Percentiles rank a stretch among this genome's conserved stretches.
These are phyloP conservation scores for Aquilaria sinensis DNA, from an alignment of 345 rosid species.

Conservation along the genomic window DNA sequence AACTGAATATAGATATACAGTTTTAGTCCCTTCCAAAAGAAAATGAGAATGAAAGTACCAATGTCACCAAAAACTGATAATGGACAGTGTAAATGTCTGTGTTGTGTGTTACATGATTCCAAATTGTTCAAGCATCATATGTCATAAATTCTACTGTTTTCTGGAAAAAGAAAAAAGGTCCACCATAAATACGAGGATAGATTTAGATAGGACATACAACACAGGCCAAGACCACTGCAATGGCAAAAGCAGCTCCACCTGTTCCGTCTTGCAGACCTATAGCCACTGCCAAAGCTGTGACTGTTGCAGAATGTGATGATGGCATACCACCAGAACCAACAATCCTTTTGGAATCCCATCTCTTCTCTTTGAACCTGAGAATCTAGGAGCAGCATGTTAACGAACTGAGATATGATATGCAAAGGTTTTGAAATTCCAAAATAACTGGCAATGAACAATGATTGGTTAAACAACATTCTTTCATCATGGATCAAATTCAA, in stretches of 20 bases:
- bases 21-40: no score
- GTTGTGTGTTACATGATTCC: background rate
- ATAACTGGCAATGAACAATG: no score
- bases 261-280: constrained; percentile 78
- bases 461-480: no score
- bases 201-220: constrained; percentile 47
- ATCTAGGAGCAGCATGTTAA: constrained; percentile 39
- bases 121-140: no score
- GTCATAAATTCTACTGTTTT: background rate
- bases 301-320: constrained; percentile 93
- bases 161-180: background rate
- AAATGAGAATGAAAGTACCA: background rate
- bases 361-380: constrained; percentile 92
- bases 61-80: background rate
- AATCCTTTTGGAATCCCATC: constrained; percentile 90
- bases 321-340: constrained; percentile 97
- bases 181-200: no score
- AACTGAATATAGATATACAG: background rate
- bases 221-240: constrained; percentile 78
- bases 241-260: constrained; percentile 74
- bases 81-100: background rate
- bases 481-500: no score
- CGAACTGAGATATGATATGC: constrained; percentile 23
- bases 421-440: background rate
- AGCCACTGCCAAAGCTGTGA: constrained; percentile 82